A percentile compares a stretch with the other conserved stretches of the same genome.
Evolutionary conservation across 306 rosid genomes (phyloP).

Genomic region (Sechiopsis laciniata): DNA sequence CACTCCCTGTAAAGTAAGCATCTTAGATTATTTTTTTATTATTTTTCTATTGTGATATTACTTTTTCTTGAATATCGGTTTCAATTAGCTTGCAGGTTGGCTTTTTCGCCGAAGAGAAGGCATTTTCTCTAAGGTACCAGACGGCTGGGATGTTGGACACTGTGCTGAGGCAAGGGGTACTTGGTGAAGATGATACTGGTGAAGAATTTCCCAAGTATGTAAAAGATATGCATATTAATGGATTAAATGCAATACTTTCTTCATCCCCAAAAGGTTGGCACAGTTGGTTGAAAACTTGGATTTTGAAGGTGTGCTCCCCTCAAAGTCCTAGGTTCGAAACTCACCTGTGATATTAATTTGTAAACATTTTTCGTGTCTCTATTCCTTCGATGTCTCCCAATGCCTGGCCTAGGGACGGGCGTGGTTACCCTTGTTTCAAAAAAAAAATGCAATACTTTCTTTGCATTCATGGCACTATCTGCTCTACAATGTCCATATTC

Average conservation of each 20-base stretch:
- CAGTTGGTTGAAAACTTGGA: too few relatives aligned
- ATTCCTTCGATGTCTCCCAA: too few relatives aligned
- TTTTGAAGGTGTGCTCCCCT: too few relatives aligned
- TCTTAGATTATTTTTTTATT: not conserved
- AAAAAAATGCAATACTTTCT: constrained; percentile 4
- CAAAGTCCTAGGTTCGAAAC: too few relatives aligned
- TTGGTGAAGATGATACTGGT: constrained; percentile 93
- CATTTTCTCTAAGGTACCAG: constrained; percentile 86
- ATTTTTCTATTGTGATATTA: constrained; percentile 27
- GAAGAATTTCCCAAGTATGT: constrained; percentile 78
- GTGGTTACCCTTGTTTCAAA: too few relatives aligned
- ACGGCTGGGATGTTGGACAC: constrained; percentile 94
- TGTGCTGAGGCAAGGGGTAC: constrained; percentile 77
- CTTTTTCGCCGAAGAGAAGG: constrained; percentile 75
- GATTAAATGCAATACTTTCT: not conserved
- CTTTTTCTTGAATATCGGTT: constrained; percentile 53
- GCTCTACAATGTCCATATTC: not conserved
- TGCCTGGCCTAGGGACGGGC: too few relatives aligned
- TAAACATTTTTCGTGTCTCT: too few relatives aligned
- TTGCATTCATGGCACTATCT: not conserved
- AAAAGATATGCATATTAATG: constrained; percentile 24
- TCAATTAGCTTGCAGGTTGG: constrained; percentile 92
- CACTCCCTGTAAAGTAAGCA: not conserved
- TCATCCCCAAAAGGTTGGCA: too few relatives aligned
- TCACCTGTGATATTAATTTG: too few relatives aligned